phyloP scores from a whole-genome alignment of 1,284 basidiomycete species.

The Gymnopus androsaceus region DNA sequence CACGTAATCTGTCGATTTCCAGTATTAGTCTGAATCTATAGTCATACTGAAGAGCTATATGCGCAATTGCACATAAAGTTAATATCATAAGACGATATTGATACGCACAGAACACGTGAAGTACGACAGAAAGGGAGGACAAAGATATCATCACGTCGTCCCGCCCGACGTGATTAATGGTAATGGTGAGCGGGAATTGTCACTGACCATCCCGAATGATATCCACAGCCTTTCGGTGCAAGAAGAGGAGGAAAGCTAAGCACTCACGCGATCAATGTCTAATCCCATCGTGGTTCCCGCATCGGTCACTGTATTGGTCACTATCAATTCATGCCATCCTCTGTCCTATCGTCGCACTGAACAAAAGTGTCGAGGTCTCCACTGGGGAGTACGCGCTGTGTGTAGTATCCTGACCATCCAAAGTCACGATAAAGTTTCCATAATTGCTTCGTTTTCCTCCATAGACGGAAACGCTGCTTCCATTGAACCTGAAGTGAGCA shows the following conservation, averaged over 20 bases:
- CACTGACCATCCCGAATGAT: slow-evolving; percentile 15
- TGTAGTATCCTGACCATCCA: slow-evolving; percentile 28
- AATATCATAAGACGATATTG: no score
- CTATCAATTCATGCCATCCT: slow-evolving; percentile 8
- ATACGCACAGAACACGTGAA: no score
- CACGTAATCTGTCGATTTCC: no score
- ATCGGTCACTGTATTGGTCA: slow-evolving; percentile 8
- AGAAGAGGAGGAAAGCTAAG: not conserved
- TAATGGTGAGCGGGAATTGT: no score
- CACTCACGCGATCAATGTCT: slow-evolving; percentile 16
- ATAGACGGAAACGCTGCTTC: slow-evolving; percentile 35
- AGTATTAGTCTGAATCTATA: no score
- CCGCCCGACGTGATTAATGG: slow-evolving; percentile 9
- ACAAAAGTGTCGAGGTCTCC: not conserved
- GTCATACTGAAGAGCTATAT: no score
- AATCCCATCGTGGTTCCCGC: slow-evolving; percentile 4
- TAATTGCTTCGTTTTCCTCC: slow-evolving; percentile 33
- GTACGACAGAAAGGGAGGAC: no score
- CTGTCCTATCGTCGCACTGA: slow-evolving; percentile 27
- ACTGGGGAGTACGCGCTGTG: slow-evolving; percentile 1
- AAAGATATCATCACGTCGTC: no score
- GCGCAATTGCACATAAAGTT: no score
- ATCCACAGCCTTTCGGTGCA: not conserved
- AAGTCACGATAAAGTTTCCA: slow-evolving; percentile 33
- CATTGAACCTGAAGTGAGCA: slow-evolving; percentile 34